Conservation (phyloP, 352 stramenopile species). For the Pelagophyceae sp. region DNA sequence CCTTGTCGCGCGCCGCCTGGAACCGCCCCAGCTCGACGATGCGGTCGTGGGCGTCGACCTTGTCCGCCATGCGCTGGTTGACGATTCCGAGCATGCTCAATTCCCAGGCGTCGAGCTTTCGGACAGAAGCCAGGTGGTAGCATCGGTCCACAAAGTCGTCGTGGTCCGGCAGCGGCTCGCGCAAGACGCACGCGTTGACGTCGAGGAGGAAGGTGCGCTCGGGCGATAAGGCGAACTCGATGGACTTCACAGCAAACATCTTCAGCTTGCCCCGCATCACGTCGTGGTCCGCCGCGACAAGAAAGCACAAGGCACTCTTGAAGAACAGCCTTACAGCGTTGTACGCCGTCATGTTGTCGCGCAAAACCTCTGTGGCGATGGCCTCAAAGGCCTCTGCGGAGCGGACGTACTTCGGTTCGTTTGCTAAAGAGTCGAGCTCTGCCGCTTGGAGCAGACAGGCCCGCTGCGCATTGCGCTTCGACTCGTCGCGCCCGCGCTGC, state of each 20-base stretch:
- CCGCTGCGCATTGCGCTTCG: neutral
- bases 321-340: neutral
- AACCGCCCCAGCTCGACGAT: neutral
- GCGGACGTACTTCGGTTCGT: neutral
- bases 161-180: neutral
- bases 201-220: neutral
- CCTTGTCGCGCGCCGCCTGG: neutral
- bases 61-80: neutral
- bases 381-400: neutral
- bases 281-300: neutral
- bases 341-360: neutral
- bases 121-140: neutral
- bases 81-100: neutral
- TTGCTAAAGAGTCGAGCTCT: neutral
- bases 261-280: conserved; percentile 9
- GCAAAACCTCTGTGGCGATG: neutral
- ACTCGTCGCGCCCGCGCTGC: neutral
- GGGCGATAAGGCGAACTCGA: neutral
- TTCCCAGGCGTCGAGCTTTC: neutral
- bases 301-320: neutral
- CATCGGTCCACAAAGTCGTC: neutral
- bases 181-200: neutral
- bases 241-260: neutral
- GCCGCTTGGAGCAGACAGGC: neutral
- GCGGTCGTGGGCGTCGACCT: neutral